Conservation (phyloP, 2,329 filamentous ascomycete species). For the Arachnomyces sp. region DNA sequence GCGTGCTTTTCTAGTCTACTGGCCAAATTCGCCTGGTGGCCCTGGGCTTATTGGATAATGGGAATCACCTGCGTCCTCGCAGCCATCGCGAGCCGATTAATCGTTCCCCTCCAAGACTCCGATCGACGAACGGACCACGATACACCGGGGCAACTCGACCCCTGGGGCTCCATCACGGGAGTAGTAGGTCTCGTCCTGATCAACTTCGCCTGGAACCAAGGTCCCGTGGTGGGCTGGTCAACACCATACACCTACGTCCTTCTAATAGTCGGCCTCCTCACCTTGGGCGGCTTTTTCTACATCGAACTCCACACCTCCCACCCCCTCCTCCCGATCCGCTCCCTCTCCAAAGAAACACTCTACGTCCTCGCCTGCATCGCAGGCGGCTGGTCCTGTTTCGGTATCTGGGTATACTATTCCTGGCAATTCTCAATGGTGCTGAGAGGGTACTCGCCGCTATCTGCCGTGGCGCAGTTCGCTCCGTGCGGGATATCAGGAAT, state of each 20-base stretch:
- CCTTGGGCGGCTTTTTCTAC: conserved; percentile 37
- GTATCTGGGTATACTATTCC: conserved; percentile 36
- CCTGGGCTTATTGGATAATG: conserved; percentile 64
- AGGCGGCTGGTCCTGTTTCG: conserved; percentile 35
- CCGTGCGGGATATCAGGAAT: conserved; percentile 24
- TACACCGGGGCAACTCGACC: conserved; percentile 29
- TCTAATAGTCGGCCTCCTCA: conserved; percentile 39
- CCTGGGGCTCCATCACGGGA: conserved; percentile 38
- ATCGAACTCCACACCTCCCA: conserved; percentile 32
- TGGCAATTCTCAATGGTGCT: conserved; percentile 23
- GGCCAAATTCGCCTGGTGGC: conserved; percentile 49
- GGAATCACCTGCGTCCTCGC: conserved; percentile 44
- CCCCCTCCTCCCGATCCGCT: conserved; percentile 36
- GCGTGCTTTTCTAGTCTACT: conserved; percentile 59
- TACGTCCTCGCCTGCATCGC: conserved; percentile 36
- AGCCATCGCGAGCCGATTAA: conserved; percentile 37
- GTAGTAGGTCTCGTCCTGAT: conserved; percentile 44
- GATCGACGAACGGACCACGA: conserved; percentile 15
- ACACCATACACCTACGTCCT: conserved; percentile 37
- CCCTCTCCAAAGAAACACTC: conserved; percentile 29
- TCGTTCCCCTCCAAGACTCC: conserved; percentile 29
- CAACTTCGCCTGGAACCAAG: conserved; percentile 50
- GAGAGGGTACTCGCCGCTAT: conserved; percentile 18
- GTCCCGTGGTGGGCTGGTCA: conserved; percentile 39
- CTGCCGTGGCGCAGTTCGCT: conserved; percentile 23